Evolutionary conservation across 129 eudicot genomes (phyloP).

Genomic region (Tagetes erecta): DNA sequence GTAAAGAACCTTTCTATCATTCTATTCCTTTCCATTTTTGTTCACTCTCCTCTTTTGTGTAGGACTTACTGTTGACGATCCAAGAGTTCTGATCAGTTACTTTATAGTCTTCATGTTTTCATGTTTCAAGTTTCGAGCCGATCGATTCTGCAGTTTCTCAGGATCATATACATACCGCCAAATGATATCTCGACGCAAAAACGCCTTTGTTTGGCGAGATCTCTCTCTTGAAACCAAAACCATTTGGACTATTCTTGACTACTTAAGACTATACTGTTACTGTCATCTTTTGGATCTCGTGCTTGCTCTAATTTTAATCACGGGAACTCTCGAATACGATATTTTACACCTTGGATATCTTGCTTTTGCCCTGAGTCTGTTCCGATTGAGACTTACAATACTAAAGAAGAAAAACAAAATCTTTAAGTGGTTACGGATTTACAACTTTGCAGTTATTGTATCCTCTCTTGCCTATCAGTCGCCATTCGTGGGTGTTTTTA

Average conservation of each 20-base stretch:
- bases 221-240: slow-evolving; percentile 95
- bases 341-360: slow-evolving; percentile 97
- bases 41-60: slow-evolving; percentile 27
- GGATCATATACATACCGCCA: slow-evolving; percentile 78
- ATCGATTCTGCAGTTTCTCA: slow-evolving; percentile 67
- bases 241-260: slow-evolving; percentile 96
- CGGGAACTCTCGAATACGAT: slow-evolving; percentile 96
- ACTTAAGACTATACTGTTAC: slow-evolving; percentile 91
- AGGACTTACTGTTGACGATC: slow-evolving; percentile 94
- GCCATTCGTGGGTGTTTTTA: slow-evolving; percentile 77
- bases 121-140: slow-evolving; percentile 94
- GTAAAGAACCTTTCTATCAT: not conserved
- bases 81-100: slow-evolving; percentile 86
- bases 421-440: slow-evolving; percentile 82
- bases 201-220: slow-evolving; percentile 93
- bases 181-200: slow-evolving; percentile 85
- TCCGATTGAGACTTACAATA: slow-evolving; percentile 82
- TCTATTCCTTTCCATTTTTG: slow-evolving; percentile 1
- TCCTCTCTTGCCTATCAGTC: slow-evolving; percentile 96
- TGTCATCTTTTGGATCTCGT: slow-evolving; percentile 96
- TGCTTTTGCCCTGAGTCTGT: slow-evolving; percentile 83
- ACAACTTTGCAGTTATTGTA: slow-evolving; percentile 89
- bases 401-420: slow-evolving; percentile 88
- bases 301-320: slow-evolving; percentile 78
- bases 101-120: slow-evolving; percentile 78